Base-by-base conservation (phyloP, 306 rosid species). In the Malus orientalis region DNA sequence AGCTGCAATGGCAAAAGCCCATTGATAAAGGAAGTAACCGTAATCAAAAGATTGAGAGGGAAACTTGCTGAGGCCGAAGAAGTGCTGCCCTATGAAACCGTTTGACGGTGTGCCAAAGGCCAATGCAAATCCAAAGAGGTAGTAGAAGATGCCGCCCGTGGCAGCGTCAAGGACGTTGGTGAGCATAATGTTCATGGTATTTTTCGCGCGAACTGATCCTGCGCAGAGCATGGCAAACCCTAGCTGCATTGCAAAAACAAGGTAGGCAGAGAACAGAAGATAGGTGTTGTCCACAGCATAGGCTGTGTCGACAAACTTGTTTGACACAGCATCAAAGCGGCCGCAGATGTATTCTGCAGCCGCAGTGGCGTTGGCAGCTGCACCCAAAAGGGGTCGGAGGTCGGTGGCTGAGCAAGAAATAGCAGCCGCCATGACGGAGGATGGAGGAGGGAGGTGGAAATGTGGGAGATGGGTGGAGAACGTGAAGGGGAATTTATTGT, bases 151-250 rank as follows among this genome's bases (percentile, higher is more conserved):
- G 27, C 87, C 89, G 1, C 91, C 89, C 0, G 87, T 79, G 2
- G 89, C 87, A 1, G 91, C 91, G 8, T 88, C 89, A 4, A 88
- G 91, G 7, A 85, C 86, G 7, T 88, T 88, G 22, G 92, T 88
- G 1, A 88, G 82, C 92, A 88, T 88, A 11, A 88, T 88, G 57
- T 86, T 88, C 88, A 88, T 86, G 59, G 87, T 88, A 75, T 88
- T 88, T 40, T 86, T 88, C 13, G 88, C 92, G 1, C 88, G 86
- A 1, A 86, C 88, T 3, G 90, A 88, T 1, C 92, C 90, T 0
- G 92, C 92, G 10, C 92, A 88, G 1, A 88, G 83, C 90, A 86
- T 88, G 14, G 92, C 90, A 4, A 88, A 88, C 2, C 90, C 92
- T 4, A 88, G 82, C 53, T 88, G 92, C 92, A 84, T 88, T 6